phyloP scores from a whole-genome alignment of 495 filamentous ascomycete genomes.

The Astrocystis sublimbata region DNA sequence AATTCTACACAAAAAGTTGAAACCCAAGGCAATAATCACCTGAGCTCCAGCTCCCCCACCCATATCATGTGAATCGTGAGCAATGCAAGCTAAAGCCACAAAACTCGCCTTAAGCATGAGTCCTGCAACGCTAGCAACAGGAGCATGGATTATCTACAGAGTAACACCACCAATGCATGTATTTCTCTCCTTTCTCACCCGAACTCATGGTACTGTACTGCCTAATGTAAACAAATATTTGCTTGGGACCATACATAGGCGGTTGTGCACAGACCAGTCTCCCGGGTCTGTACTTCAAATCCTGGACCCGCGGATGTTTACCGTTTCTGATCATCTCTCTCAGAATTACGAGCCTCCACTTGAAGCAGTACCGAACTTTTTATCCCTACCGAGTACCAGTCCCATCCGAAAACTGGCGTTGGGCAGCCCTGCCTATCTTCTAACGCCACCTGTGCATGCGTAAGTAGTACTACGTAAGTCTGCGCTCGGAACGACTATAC shows the following conservation, averaged over 20 bases:
- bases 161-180: not conserved
- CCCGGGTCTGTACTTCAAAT: no score
- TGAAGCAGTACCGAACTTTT: conserved; percentile 2
- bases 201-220: no score
- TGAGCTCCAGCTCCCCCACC: not conserved
- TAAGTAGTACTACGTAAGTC: no score
- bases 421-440: conserved; percentile 2
- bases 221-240: no score
- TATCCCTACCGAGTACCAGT: conserved; percentile 2
- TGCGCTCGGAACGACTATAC: not conserved
- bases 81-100: not conserved
- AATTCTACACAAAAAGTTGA: no score
- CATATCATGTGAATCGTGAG: not conserved
- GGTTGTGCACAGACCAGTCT: no score
- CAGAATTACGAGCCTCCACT: no score
- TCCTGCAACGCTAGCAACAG: not conserved
- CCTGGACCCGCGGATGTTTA: no score
- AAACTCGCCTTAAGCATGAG: not conserved
- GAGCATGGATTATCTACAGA: not conserved
- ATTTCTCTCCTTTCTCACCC: not conserved
- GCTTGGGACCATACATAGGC: no score
- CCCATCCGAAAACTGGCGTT: not conserved
- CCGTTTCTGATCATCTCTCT: no score
- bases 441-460: not conserved
- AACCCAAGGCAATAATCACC: not conserved